Evolutionary conservation across 495 filamentous ascomycete species (phyloP), one percentile per base, ranked within the genome.

Genomic region (Aspergillus conjunctus): DNA sequence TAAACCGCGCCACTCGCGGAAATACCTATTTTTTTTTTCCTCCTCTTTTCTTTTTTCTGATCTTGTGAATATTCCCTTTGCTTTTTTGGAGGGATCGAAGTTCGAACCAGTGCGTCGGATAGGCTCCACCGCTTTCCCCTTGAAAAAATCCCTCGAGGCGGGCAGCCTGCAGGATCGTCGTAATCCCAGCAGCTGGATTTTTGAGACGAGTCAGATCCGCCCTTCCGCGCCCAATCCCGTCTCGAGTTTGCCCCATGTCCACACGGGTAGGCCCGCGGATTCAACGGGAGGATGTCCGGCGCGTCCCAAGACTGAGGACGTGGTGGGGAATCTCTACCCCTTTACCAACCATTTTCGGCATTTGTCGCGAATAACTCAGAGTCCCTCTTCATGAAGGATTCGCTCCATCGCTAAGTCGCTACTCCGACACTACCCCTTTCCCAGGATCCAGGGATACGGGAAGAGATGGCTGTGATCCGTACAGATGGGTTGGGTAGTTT

Each of bases 51-150:
- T 46, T 52, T 48, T 48, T 48, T 22, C 18, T 48, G 10, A 48
- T 48, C 17, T 41, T 0, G 11, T 7, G 4, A 14, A 14, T 41
- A 14, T 4, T 41, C 2, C 37, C 9, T 41, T n/a, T 41, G 7
- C 15, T 39, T 39, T 41, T 41, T 41, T 41, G 37, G 11, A 4
- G 11, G 11, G 11, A 9, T 37, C 34, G 58, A 52, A 44, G 58
- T 61, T 65, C 51, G 59, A 66, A 59, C 63, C 63, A 56, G 56
- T 50, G 55, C 52, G 22, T 56, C 51, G 63, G 63, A 59, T 52
- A 59, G 26, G 17, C 58, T 46, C 58, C 58, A 45, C 51, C 22
- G 15, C 30, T 49, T 31, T 50, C 54, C 44, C 17, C 41, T 18
- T 26, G 12, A 9, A 17, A 26, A 11, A 3, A 37, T 8, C 7